Base-by-base conservation (phyloP, 345 rosid genomes). In the Arabis alpina region DNA sequence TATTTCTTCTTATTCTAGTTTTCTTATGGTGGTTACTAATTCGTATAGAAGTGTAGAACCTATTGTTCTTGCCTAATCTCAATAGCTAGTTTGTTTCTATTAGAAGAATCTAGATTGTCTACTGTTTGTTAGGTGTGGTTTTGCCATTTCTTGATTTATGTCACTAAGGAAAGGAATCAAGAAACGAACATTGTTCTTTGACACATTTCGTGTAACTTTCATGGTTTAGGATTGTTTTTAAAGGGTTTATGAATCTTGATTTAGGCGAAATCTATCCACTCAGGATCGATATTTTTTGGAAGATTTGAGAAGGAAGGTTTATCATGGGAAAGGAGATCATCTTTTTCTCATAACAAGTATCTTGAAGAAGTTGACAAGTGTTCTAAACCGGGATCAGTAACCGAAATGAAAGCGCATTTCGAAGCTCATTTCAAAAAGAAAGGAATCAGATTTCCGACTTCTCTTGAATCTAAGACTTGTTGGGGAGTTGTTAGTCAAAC, bases 311-410 rank as follows among this genome's bases (percentile, higher is more conserved):
- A 66, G 28, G 96, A 92, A 49, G 79, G 84, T 15, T 56, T 92
- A 60, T 82, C 84, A 53, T 92, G 98, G 97, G 98, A 92, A 72
- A 88, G 82, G 70, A 81, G 93, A 61, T 92, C 98, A 28, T 88
- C 97, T 0, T 92, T 92, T 73, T 82, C 87, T n/a, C 98, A 85
- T 69, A 92, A 92, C 37, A 85, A 79, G 79, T 92, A 92, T 70
- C 97, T 92, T 67, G 97, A 87, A 80, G 98, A 93, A 82, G 98
- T 84, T 44, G 98, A 88, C 82, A 93, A 80, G 70, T 87, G 77
- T 79, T 90, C 96, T 28, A 93, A 74, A 79, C 93, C 90, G 2
- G 97, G 98, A 50, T 87, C 90, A 51, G 98, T 93, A 10, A 77
- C 73, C 45, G 84, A 84, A 80, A 93, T 87, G 79, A 93, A 87